Evolutionary conservation across 495 filamentous ascomycete genomes (phyloP), one percentile per base, ranked within the genome.

Genomic region (Penicillium arizonense): DNA sequence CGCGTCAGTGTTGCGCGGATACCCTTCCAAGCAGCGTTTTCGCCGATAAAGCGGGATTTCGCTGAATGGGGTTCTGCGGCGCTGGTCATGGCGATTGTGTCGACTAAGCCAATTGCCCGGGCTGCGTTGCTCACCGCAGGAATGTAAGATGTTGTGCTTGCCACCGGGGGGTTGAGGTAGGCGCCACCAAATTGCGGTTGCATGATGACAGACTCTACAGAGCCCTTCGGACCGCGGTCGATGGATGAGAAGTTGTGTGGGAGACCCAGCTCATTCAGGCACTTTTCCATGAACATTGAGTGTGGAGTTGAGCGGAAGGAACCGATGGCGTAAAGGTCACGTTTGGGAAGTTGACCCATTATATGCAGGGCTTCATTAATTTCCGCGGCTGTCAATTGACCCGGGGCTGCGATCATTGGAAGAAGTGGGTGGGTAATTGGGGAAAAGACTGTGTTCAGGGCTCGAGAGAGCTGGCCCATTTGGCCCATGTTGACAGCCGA

Each of bases 401-500:
- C 89, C 1, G 89, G 89, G 1, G 89, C 89, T 9, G 89, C 89
- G 32, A 91, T 89, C 72, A 90, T 87, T 30, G 89, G 89, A 10
- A 94, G 74, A 5, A 92, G 76, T 4, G 89, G 89, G 59, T 94
- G 89, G 0, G 89, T 94, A 62, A 92, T 90, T 32, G 89, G 89
- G 0, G 88, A 90, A 66, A 94, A 92, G 58, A 91, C 81, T 20
- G 86, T 88, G 63, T 94, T 94, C 14, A 91, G 75, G 0, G 87
- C 85, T 52, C 89, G 80, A 5, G 88, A 91, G 36, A 94, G 78
- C 64, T 92, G 89, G 3, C 89, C 89, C 44, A 83, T 81, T 61
- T 89, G 87, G 24, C 89, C 89, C 88, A 91, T 91, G 66, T 94
- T 94, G 48, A 92, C 82, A 13, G 86, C 89, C 6, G 88, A 90